Conservation (phyloP, 345 rosid genomes). For the Salix suchowensis region DNA sequence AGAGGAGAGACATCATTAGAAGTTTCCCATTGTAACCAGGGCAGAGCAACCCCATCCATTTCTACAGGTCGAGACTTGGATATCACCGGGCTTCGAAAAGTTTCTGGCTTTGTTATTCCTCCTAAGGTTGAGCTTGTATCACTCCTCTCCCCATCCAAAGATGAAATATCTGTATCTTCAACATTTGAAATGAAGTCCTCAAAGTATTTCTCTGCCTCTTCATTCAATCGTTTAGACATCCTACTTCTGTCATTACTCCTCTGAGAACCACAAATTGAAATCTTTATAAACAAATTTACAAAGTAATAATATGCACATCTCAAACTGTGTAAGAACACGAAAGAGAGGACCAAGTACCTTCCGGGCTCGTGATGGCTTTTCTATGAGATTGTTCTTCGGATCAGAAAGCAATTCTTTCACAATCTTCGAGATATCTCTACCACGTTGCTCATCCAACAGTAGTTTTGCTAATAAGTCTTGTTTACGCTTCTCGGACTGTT, state of each 20-base stretch:
- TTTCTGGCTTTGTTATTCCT: conserved; percentile 38
- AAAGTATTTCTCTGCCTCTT: conserved; percentile 82
- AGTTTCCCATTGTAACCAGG: conserved; percentile 96
- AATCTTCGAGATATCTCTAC: conserved; percentile 56
- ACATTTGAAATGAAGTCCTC: conserved; percentile 84
- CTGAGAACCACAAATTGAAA: conserved; percentile 24
- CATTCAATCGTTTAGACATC: conserved; percentile 67
- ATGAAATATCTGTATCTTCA: conserved; percentile 93
- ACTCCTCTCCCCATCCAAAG: conserved; percentile 87
- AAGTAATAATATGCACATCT: conserved; percentile 9
- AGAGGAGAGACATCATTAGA: conserved; percentile 50
- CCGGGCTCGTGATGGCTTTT: conserved; percentile 39
- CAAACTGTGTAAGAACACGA: neutral
- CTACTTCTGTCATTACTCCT: conserved; percentile 71
- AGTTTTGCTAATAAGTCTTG: conserved; percentile 61
- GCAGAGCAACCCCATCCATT: conserved; percentile 85
- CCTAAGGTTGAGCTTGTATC: conserved; percentile 81
- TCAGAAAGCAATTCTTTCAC: conserved; percentile 60
- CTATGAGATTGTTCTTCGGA: conserved; percentile 34
- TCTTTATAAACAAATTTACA: neutral
- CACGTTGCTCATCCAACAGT: conserved; percentile 59
- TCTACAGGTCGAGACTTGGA: conserved; percentile 45
- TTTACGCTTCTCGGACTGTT: conserved; percentile 83
- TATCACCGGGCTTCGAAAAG: conserved; percentile 33
- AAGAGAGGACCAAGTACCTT: conserved; percentile 40